Conservation (phyloP, 2,329 filamentous ascomycete genomes). For the Sporothrix inflata region DNA sequence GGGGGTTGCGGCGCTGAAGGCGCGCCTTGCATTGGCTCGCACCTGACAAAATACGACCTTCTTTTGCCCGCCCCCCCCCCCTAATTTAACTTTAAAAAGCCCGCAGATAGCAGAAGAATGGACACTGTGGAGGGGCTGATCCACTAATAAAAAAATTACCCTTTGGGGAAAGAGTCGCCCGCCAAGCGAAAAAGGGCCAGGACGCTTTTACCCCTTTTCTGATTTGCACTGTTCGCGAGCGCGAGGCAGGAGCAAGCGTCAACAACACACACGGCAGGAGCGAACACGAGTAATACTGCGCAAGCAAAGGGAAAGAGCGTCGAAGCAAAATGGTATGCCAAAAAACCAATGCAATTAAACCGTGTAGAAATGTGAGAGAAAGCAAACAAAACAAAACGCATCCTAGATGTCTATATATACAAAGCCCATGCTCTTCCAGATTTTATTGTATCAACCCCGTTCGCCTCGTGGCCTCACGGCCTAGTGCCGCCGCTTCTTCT, state of each 20-base stretch:
- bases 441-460: slow-evolving; percentile 17
- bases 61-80: not conserved
- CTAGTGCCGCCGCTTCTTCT: slow-evolving; percentile 51
- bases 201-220: slow-evolving; percentile 17
- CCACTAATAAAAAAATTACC: slow-evolving; percentile 17
- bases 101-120: slow-evolving; percentile 7
- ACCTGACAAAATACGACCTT: slow-evolving; percentile 1
- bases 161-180: not conserved
- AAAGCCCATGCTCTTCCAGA: not conserved
- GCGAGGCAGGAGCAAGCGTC: not conserved
- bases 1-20: not conserved
- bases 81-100: slow-evolving; percentile 23
- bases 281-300: not conserved
- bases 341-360: slow-evolving; percentile 7
- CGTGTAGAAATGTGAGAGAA: not conserved
- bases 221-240: slow-evolving; percentile 2
- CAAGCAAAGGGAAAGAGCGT: not conserved
- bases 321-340: not conserved
- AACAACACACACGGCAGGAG: not conserved
- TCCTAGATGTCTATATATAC: slow-evolving; percentile 22
- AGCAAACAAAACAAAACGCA: slow-evolving; percentile 2
- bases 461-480: not conserved
- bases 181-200: not conserved
- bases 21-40: slow-evolving; percentile 15
- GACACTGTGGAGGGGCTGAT: not conserved